Evolutionary conservation across 495 filamentous ascomycete species (phyloP), one percentile per base, ranked within the genome.

Genomic region (Chaetomium fimeti): DNA sequence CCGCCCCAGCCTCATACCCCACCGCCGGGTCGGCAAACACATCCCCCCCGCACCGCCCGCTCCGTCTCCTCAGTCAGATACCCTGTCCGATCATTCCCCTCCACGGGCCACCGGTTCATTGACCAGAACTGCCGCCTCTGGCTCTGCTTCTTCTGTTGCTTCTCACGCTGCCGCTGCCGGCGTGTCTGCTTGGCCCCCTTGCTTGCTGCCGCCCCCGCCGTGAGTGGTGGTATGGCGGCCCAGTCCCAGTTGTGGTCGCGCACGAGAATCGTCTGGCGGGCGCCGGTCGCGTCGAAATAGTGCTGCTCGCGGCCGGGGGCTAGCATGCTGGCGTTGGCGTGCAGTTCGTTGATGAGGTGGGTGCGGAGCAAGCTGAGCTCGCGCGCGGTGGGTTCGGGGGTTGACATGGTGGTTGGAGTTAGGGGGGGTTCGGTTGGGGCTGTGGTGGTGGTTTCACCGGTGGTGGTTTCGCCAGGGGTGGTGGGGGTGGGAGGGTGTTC

Each of bases 41-140:
- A 48, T 69, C 68, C 0, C 16, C 16, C 40, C 0, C 18, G 51
- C 2, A 69, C 54, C 3, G 29, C 47, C 0, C 32, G 18, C 32
- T 63, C 49, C 0, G 48, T 45, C 20, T 29, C 8, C 1, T 49
- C 48, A 0, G 65, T 27, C n/a, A 70, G 63, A 43, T 70, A 36
- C 32, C 32, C 32, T 9, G 32, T 9, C 5, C 32, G 60, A 3
- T 58, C 64, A 0, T 20, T n/a, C n/a, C n/a, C 28, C 0, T 38
- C 55, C 1, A 69, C 18, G 20, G 73, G 69, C 71, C 71, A 75
- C 47, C 73, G 66, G 62, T 74, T 62, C 22, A 75, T 20, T 12
- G 32, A 28, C 58, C 64, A 72, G 65, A 63, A 75, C 28, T 63
- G 65, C 25, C 29, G 47, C n/a, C 40, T 48, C 45, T 16, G 2